Base-by-base conservation (phyloP, 164 flowering plant species). In the Aristolochia fimbriata region DNA sequence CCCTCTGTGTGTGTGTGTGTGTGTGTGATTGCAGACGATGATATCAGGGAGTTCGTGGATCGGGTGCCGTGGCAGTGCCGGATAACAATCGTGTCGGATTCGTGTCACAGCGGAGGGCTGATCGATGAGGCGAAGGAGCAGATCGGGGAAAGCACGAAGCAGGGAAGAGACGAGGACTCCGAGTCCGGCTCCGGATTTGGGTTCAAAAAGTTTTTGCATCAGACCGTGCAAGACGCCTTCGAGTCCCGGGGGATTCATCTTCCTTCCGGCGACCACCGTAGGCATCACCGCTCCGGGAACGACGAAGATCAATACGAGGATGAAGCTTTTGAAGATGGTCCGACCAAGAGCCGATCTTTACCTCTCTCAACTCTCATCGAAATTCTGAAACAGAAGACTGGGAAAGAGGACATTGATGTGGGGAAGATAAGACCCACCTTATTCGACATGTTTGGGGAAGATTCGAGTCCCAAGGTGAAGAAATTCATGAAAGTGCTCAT, bases 41-140 rank as follows among this genome's bases (percentile, higher is more conserved):
- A 92, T 69, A 82, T 92, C 83, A 86, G 87, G 65, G 88, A 83
- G 6, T 77, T 80, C 15, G 96, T 92, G 17, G 88, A 88, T 61
- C 54, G 69, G 59, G 80, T 86, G 2, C 97, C 90, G 0, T 65
- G 72, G 21, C 94, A 85, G 13, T 83, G 92, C 70, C 71, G 68
- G 7, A 46, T 93, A 19, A 89, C 94, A 8, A 86, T 89, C 24
- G 88, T 92, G 6, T 87, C 97, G 1, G 98, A 93, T 68, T 93
- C 97, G 0, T 93, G 98, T 71, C 98, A 93, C 71, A 93, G 97
- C 41, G 97, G 97, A 0, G 98, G 98, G 45, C 84, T 93, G 15
- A 79, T 93, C 27, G 84, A 82, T 30, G 81, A 81, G 49, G 82
- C 91, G 0, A 86, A 87, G 67, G 98, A 93, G 73, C 97, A 89